These are phyloP conservation scores for Erythrophleum ivorense DNA, from an alignment of 331 rosid genomes.

Conservation along the genomic window DNA sequence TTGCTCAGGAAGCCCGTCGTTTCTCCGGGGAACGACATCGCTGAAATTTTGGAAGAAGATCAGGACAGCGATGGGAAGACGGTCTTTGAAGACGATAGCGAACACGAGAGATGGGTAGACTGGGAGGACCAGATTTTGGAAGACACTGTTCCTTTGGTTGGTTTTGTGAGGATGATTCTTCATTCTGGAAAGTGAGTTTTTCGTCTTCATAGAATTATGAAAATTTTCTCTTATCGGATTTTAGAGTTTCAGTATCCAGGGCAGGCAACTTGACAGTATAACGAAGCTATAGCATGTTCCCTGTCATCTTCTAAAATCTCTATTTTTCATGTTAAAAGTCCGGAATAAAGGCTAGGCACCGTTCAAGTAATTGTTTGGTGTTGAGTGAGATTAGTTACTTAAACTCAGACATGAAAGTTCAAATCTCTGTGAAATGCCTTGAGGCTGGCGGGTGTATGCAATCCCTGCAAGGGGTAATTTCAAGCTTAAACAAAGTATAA, in stretches of 20 bases:
- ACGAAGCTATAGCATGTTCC: neutral
- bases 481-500: neutral
- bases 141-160: conserved; percentile 92
- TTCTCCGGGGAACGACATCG: conserved; percentile 46
- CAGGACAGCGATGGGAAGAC: conserved; percentile 29
- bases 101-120: conserved; percentile 68
- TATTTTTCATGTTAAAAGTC: neutral
- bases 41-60: conserved; percentile 49
- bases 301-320: neutral
- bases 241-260: neutral
- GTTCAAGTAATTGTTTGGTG: neutral
- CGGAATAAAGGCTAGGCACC: neutral
- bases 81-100: conserved; percentile 33
- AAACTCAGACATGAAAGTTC: neutral
- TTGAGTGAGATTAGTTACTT: neutral
- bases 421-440: neutral
- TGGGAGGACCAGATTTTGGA: conserved; percentile 99
- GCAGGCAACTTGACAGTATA: neutral
- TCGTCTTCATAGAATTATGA: neutral
- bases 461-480: neutral
- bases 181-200: conserved; percentile 77
- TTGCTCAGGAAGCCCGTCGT: conserved; percentile 61
- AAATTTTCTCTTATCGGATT: neutral
- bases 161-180: conserved; percentile 82
- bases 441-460: neutral